Percentiles rank a stretch among this genome's conserved stretches.
Conservation (phyloP, 495 filamentous ascomycete genomes). For the Penicillium mononematosum region DNA sequence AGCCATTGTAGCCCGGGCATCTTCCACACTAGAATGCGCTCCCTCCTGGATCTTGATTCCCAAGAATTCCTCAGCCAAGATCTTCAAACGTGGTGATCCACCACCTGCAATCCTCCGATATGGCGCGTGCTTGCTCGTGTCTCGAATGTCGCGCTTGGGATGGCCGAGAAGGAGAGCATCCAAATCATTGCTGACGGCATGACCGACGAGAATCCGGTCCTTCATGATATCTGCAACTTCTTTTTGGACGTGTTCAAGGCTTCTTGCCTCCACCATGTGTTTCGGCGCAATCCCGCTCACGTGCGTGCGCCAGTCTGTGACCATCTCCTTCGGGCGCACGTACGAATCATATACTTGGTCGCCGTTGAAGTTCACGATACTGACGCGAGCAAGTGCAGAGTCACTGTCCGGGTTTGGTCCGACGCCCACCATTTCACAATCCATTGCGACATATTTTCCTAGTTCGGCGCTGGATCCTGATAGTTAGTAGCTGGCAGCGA, state of each 20-base stretch:
- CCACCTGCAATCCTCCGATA: constrained; percentile 76
- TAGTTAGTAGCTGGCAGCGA: constrained; percentile 14
- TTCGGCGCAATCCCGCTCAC: constrained; percentile 75
- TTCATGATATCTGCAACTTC: constrained; percentile 70
- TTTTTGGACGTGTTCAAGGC: constrained; percentile 71
- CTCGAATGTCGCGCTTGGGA: constrained; percentile 71
- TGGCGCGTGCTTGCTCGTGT: constrained; percentile 73
- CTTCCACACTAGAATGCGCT: constrained; percentile 74
- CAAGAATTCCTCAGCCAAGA: constrained; percentile 72
- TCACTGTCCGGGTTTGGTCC: constrained; percentile 64
- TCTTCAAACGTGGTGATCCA: constrained; percentile 72
- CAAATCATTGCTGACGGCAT: constrained; percentile 86
- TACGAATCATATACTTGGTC: constrained; percentile 88
- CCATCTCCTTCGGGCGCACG: constrained; percentile 70
- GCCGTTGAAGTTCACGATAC: constrained; percentile 89
- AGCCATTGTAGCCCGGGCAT: constrained; percentile 85
- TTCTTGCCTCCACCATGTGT: constrained; percentile 64
- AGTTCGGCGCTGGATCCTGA: constrained; percentile 46
- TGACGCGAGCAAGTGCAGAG: constrained; percentile 76
- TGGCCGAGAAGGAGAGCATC: constrained; percentile 73
- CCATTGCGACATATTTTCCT: constrained; percentile 87
- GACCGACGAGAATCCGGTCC: constrained; percentile 77
- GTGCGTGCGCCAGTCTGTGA: constrained; percentile 85
- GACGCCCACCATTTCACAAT: constrained; percentile 98
- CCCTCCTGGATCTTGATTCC: constrained; percentile 82